Conservation (phyloP, 2,329 filamentous ascomycete genomes). For the Ophiostoma quercus region DNA sequence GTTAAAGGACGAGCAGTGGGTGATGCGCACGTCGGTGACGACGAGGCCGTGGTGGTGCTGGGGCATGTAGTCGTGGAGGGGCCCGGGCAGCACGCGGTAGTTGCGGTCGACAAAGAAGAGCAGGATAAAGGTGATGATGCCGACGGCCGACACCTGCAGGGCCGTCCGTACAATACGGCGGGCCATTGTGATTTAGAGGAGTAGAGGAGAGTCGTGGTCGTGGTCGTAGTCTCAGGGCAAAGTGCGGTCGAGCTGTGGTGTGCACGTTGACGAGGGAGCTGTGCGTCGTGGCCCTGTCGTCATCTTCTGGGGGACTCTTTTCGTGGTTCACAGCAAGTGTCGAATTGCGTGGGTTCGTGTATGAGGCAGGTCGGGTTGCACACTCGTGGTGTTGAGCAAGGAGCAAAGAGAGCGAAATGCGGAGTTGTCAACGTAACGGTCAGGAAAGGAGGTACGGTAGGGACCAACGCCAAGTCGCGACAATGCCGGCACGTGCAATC, state of each 20-base stretch:
- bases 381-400: neutral
- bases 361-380: neutral
- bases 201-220: neutral
- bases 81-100: conserved; percentile 78
- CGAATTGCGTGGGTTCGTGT: too few relatives aligned
- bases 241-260: neutral
- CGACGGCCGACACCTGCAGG: conserved; percentile 66
- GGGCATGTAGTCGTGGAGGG: conserved; percentile 82
- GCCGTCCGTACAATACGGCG: conserved; percentile 54
- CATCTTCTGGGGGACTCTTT: conserved; percentile 19
- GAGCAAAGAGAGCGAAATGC: neutral
- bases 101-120: conserved; percentile 81
- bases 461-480: conserved; percentile 4
- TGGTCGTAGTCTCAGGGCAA: neutral
- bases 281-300: conserved; percentile 17
- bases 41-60: conserved; percentile 78
- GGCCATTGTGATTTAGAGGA: conserved; percentile 29
- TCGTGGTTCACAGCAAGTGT: neutral
- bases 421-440: neutral
- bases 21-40: conserved; percentile 77
- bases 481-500: conserved; percentile 1
- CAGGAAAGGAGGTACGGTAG: neutral
- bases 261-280: conserved; percentile 8
- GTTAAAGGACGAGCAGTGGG: conserved; percentile 70
- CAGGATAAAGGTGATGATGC: conserved; percentile 62